Conservation (phyloP, 257 asterid species). For the Perilla frutescens region DNA sequence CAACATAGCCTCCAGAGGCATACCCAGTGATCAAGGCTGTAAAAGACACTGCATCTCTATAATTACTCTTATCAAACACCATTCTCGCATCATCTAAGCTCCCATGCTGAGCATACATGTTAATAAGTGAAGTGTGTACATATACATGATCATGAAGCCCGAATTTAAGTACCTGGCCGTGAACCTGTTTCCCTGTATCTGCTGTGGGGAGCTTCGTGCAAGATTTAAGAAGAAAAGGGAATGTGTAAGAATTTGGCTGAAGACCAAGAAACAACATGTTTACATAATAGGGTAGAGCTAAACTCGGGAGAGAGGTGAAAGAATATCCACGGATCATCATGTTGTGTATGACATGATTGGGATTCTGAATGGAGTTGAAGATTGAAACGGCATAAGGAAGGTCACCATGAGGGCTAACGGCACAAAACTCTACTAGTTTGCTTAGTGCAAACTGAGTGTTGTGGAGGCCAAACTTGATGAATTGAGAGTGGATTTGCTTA, state of each 20-base stretch:
- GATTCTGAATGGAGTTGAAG: slow-evolving; percentile 44
- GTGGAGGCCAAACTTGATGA: slow-evolving; percentile 60
- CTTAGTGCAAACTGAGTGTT: slow-evolving; percentile 52
- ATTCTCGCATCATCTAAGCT: slow-evolving; percentile 44
- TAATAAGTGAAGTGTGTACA: slow-evolving; percentile 50
- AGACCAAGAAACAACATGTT: slow-evolving; percentile 47
- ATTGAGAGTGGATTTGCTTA: slow-evolving; percentile 48
- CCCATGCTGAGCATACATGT: slow-evolving; percentile 54
- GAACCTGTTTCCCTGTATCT: slow-evolving; percentile 44
- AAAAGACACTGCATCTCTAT: slow-evolving; percentile 53
- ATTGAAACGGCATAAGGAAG: slow-evolving; percentile 50
- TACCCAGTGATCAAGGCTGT: slow-evolving; percentile 57
- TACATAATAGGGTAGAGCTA: slow-evolving; percentile 40
- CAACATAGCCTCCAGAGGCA: slow-evolving; percentile 42
- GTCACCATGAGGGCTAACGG: slow-evolving; percentile 48
- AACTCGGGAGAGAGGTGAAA: slow-evolving; percentile 38
- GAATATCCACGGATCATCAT: slow-evolving; percentile 57
- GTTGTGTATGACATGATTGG: slow-evolving; percentile 50
- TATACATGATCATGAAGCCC: slow-evolving; percentile 49
- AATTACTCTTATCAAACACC: slow-evolving; percentile 48
- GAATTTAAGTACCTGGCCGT: slow-evolving; percentile 49
- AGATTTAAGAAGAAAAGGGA: slow-evolving; percentile 54
- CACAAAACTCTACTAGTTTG: slow-evolving; percentile 53
- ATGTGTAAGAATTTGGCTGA: slow-evolving; percentile 52
- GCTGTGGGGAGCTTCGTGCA: slow-evolving; percentile 37